Percentiles rank a stretch among this genome's conserved stretches.
Conservation (phyloP, 1,139 yeast species). For the Saccharomyces hybrid region DNA sequence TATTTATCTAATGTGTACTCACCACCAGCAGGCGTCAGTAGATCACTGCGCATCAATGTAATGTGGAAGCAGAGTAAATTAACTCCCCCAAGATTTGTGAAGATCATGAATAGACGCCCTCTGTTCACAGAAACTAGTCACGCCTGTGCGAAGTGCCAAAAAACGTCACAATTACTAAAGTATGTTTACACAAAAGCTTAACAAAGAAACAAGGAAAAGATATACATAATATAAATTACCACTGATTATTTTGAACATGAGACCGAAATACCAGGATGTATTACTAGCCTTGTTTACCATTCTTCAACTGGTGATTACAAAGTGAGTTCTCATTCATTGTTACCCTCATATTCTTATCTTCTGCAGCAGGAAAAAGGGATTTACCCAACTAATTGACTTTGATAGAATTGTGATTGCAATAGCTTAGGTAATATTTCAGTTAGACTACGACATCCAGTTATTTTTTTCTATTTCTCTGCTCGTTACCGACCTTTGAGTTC, state of each 20-base stretch:
- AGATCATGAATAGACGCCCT: not conserved
- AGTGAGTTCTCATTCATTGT: not conserved
- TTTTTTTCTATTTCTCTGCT: not conserved
- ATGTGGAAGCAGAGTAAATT: not conserved
- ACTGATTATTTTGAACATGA: not conserved
- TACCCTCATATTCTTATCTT: slow-evolving; percentile 1
- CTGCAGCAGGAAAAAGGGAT: not conserved
- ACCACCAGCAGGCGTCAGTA: not conserved
- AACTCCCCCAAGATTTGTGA: not conserved
- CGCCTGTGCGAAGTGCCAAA: slow-evolving; percentile 15
- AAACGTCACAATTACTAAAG: slow-evolving; percentile 1
- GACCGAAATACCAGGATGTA: not conserved
- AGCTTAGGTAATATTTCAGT: not conserved
- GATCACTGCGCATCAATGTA: not conserved
- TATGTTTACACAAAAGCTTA: slow-evolving; percentile 2
- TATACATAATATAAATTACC: not conserved
- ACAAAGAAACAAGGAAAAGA: slow-evolving; percentile 9
- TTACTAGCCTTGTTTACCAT: not conserved
- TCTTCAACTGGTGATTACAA: not conserved
- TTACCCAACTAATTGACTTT: not conserved
- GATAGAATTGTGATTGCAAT: not conserved
- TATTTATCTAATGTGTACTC: not conserved
- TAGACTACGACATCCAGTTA: not conserved
- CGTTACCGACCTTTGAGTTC: not conserved
- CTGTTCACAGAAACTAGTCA: slow-evolving; percentile 11